These are phyloP conservation scores for Yamadazyma insecticola DNA, from an alignment of 805 yeast genomes.

Conservation along the genomic window DNA sequence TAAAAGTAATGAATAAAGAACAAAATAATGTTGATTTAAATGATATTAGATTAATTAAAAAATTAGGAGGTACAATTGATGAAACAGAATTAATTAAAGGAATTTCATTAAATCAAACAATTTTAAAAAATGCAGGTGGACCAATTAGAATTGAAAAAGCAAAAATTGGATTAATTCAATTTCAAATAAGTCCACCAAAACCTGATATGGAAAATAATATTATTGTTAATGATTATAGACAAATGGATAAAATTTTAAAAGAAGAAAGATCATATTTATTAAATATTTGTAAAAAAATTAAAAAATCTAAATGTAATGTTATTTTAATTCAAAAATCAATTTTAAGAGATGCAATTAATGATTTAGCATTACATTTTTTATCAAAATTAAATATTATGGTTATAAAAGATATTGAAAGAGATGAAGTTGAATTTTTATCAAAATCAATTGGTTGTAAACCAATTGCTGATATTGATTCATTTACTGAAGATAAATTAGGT, in stretches of 20 bases:
- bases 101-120: constrained; percentile 88
- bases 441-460: constrained; percentile 91
- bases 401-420: constrained; percentile 92
- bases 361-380: constrained; percentile 88
- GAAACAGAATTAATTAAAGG: constrained; percentile 93
- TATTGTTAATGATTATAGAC: constrained; percentile 96
- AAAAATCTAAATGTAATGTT: constrained; percentile 95
- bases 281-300: constrained; percentile 92
- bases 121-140: constrained; percentile 87
- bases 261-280: constrained; percentile 95
- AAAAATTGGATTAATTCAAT: constrained; percentile 81
- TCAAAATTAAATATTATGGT: constrained; percentile 92
- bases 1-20: constrained; percentile 62
- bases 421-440: constrained; percentile 86
- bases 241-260: constrained; percentile 97
- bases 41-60: constrained; percentile 86
- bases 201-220: constrained; percentile 98
- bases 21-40: constrained; percentile 74
- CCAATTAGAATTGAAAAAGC: constrained; percentile 95
- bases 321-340: constrained; percentile 88
- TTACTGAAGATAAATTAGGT: constrained; percentile 90
- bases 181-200: constrained; percentile 93
- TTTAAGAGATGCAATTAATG: constrained; percentile 91
- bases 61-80: constrained; percentile 96
- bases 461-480: constrained; percentile 90